A percentile compares a stretch with the other conserved stretches of the same genome.
Evolutionary conservation across 164 flowering plant genomes (phyloP).

Genomic region (Magnolia officinalis): DNA sequence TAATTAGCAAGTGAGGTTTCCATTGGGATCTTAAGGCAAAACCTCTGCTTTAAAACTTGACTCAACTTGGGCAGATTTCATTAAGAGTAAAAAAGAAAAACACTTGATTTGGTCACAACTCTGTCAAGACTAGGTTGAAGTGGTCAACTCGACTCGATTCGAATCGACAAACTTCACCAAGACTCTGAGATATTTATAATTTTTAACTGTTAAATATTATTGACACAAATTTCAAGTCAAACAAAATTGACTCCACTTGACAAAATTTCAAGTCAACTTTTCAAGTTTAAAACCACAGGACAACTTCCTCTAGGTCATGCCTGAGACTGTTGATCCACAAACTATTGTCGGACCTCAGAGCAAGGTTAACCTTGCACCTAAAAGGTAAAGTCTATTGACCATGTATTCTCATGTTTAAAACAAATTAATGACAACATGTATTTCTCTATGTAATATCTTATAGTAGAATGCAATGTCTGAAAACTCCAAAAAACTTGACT

Average conservation of each 20-base stretch:
- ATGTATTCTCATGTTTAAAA: neutral
- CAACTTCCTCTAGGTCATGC: too few species aligned
- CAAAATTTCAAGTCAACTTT: too few species aligned
- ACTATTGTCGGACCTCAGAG: neutral
- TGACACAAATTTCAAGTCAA: too few species aligned
- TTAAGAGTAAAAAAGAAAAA: too few species aligned
- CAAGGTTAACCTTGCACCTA: neutral
- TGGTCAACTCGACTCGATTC: neutral
- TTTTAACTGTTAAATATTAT: too few species aligned
- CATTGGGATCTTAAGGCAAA: neutral
- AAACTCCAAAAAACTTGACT: neutral
- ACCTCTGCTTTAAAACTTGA: neutral
- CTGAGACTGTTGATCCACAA: neutral
- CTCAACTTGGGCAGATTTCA: neutral
- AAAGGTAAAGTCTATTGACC: neutral
- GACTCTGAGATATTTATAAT: too few species aligned
- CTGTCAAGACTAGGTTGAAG: neutral
- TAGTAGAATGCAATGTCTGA: neutral
- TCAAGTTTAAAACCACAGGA: too few species aligned
- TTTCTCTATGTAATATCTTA: neutral
- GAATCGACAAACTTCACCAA: too few species aligned
- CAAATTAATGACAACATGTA: neutral
- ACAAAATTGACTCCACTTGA: too few species aligned
- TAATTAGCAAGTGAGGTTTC: neutral
- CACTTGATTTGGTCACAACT: neutral